Evolutionary conservation across 1,284 basidiomycete species (phyloP).

Genomic region (Fistulina hepatica): DNA sequence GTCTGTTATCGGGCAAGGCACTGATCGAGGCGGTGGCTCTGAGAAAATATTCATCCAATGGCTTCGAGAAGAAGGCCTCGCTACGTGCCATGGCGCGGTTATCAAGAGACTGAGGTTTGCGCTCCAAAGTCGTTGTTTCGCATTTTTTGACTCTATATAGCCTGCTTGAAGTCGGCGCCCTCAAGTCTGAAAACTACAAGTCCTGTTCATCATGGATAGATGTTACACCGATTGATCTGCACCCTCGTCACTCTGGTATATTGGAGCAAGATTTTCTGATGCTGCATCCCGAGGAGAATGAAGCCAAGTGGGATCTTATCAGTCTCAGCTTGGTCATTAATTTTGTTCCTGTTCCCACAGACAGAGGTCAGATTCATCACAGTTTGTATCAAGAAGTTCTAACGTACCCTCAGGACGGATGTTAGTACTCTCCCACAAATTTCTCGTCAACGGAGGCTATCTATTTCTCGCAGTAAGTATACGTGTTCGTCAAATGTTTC

Average conservation of each 20-base stretch:
- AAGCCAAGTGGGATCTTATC: constrained; percentile 59
- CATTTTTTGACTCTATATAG: constrained; percentile 27
- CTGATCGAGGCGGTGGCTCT: constrained; percentile 75
- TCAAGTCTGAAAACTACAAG: constrained; percentile 72
- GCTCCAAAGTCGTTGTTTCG: constrained; percentile 1
- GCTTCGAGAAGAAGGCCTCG: constrained; percentile 51
- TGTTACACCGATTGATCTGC: constrained; percentile 67
- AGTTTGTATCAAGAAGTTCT: no score
- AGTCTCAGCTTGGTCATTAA: constrained; percentile 82
- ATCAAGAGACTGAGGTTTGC: constrained; percentile 32
- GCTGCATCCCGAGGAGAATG: constrained; percentile 38
- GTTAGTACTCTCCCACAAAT: constrained; percentile 52
- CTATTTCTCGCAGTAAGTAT: constrained; percentile 65
- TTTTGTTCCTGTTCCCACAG: constrained; percentile 66
- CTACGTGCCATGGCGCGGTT: constrained; percentile 19
- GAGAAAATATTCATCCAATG: constrained; percentile 69
- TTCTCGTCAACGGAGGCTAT: constrained; percentile 44
- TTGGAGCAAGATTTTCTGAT: constrained; percentile 72
- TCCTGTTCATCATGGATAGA: constrained; percentile 60
- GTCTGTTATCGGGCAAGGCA: constrained; percentile 69
- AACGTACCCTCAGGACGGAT: constrained; percentile 53
- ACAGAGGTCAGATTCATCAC: constrained; percentile 49
- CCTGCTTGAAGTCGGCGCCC: constrained; percentile 77
- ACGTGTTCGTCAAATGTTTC: not conserved
- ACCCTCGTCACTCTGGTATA: constrained; percentile 70